These are phyloP conservation scores for Crepidotus variabilis DNA, from an alignment of 768 basidiomycete genomes.

Conservation along the genomic window DNA sequence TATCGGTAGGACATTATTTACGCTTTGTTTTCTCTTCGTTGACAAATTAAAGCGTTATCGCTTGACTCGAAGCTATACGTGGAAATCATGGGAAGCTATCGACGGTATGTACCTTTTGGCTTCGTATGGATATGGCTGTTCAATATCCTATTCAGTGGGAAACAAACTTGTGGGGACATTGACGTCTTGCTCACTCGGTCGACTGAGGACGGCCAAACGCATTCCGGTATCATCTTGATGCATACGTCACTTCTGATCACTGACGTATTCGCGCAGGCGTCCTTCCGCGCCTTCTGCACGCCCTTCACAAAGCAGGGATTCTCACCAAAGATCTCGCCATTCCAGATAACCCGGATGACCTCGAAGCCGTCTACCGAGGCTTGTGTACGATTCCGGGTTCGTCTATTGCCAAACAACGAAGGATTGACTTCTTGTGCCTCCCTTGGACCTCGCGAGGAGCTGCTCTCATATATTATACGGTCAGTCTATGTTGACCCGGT, in stretches of 20 bases:
- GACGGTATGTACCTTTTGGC: conserved; percentile 45
- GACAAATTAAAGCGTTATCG: conserved; percentile 45
- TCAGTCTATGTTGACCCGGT: too few relatives aligned
- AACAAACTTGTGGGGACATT: conserved; percentile 84
- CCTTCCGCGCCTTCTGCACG: conserved; percentile 51
- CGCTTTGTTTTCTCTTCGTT: not conserved
- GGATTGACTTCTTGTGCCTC: conserved; percentile 84
- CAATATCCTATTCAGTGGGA: conserved; percentile 51
- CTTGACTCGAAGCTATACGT: conserved; percentile 72
- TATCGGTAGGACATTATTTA: conserved; percentile 44
- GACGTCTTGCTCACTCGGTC: conserved; percentile 85
- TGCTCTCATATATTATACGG: conserved; percentile 90
- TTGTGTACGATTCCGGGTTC: conserved; percentile 56
- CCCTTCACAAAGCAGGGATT: conserved; percentile 54
- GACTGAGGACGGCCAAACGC: conserved; percentile 67
- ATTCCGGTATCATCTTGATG: conserved; percentile 48
- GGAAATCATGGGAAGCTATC: conserved; percentile 90
- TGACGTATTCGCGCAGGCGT: conserved; percentile 44
- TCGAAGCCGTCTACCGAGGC: conserved; percentile 82
- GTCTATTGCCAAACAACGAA: conserved; percentile 44
- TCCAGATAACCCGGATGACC: conserved; percentile 61
- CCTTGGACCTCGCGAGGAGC: conserved; percentile 80
- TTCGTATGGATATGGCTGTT: not conserved
- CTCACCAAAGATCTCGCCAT: conserved; percentile 78
- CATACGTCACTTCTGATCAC: conserved; percentile 1